phyloP scores from a whole-genome alignment of 495 filamentous ascomycete genomes.

The Rhypophila decipiens region DNA sequence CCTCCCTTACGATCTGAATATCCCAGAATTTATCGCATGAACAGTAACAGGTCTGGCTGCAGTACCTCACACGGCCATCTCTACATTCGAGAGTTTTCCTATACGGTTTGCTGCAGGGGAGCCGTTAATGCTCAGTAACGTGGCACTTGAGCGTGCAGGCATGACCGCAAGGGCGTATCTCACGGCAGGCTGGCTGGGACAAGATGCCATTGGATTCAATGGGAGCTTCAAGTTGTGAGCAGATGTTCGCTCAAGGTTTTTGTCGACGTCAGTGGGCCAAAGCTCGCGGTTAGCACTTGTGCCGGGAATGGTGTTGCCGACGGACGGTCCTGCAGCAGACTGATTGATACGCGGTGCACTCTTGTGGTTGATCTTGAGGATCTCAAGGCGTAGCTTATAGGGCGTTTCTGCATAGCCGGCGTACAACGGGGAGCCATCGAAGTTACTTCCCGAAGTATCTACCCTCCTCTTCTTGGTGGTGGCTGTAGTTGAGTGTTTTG shows the following conservation, averaged over 20 bases:
- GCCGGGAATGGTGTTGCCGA: no score
- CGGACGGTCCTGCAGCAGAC: no score
- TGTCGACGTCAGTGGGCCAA: no score
- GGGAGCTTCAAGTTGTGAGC: no score
- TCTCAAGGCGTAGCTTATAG: constrained; percentile 39
- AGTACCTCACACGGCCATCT: constrained; percentile 44
- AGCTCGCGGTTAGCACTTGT: no score
- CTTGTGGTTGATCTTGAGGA: constrained; percentile 42
- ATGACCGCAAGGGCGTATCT: constrained; percentile 38
- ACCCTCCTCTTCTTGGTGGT: no score
- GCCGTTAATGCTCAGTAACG: constrained; percentile 47
- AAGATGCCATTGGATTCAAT: constrained; percentile 56
- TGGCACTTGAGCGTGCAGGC: constrained; percentile 40
- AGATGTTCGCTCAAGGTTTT: no score
- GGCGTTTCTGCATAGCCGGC: constrained; percentile 20
- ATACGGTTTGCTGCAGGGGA: constrained; percentile 64
- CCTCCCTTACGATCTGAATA: not conserved
- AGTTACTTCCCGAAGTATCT: constrained; percentile 26
- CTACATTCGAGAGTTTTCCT: constrained; percentile 53
- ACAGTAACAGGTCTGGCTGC: constrained; percentile 35
- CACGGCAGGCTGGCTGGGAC: constrained; percentile 46
- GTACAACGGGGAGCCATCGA: constrained; percentile 25
- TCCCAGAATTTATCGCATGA: constrained; percentile 21
- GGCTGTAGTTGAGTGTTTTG: constrained; percentile 11
- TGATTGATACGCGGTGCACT: constrained; percentile 30